Percentiles rank a stretch among this genome's conserved stretches.
These are phyloP conservation scores for Boehmeria nivea DNA, from an alignment of 306 rosid species.

Conservation along the genomic window DNA sequence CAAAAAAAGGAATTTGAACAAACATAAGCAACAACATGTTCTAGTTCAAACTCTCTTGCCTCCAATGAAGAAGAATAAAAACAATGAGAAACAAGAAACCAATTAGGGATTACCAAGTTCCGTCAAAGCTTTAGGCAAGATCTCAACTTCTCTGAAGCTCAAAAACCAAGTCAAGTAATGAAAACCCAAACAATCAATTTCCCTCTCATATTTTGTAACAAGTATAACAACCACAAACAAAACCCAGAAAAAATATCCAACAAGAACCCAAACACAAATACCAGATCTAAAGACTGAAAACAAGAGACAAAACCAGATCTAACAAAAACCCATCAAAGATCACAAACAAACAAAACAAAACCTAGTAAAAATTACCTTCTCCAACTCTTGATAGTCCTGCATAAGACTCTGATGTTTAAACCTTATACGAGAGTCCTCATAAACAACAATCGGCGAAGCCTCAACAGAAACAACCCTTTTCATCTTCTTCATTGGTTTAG, in stretches of 20 bases:
- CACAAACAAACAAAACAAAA: too few species aligned
- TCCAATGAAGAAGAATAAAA: too few species aligned
- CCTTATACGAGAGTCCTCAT: slow-evolving; percentile 48
- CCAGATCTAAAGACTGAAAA: slow-evolving; percentile 4
- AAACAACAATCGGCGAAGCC: slow-evolving; percentile 31
- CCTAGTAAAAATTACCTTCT: slow-evolving; percentile 60
- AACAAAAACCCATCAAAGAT: slow-evolving; percentile 5
- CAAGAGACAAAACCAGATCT: slow-evolving; percentile 51
- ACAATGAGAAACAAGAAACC: too few species aligned
- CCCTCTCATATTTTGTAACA: background rate
- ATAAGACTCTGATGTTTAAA: slow-evolving; percentile 76
- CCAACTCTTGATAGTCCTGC: slow-evolving; percentile 73
- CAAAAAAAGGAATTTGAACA: too few species aligned
- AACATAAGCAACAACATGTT: too few species aligned
- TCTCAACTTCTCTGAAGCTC: slow-evolving; percentile 4
- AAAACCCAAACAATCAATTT: slow-evolving; percentile 13
- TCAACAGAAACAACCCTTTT: slow-evolving; percentile 47
- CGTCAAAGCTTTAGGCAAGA: too few species aligned
- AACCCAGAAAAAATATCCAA: background rate
- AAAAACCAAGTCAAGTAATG: background rate
- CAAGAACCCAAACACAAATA: background rate
- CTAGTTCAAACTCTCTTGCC: too few species aligned
- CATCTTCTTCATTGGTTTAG: slow-evolving; percentile 83
- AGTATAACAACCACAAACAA: background rate
- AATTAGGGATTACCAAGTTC: too few species aligned